A percentile compares a stretch with the other conserved stretches of the same genome.
Evolutionary conservation across 1,139 yeast species (phyloP).

Genomic region (Fermentozyma sake): DNA sequence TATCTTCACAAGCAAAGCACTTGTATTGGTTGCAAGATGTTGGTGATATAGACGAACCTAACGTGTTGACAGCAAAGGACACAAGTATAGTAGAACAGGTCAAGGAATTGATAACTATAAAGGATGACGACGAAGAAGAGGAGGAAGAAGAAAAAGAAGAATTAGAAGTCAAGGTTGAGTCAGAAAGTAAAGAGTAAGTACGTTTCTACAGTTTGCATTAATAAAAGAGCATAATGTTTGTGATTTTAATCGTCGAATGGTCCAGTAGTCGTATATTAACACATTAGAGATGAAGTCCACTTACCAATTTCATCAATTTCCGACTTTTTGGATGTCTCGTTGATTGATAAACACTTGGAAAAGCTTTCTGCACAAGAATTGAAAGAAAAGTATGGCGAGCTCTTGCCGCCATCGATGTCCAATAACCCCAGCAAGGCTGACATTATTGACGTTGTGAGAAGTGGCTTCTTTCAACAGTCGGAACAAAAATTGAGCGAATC

Average conservation of each 20-base stretch:
- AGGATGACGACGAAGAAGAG: conserved; percentile 44
- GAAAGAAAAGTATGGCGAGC: conserved; percentile 28
- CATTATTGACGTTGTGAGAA: conserved; percentile 43
- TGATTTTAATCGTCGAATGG: too few relatives aligned
- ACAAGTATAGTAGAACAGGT: conserved; percentile 48
- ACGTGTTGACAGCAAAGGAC: conserved; percentile 64
- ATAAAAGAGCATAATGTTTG: not conserved
- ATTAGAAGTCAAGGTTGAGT: conserved; percentile 5
- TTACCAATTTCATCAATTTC: conserved; percentile 26
- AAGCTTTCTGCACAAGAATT: conserved; percentile 34
- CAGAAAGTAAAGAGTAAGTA: conserved; percentile 9
- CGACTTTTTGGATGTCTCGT: conserved; percentile 38
- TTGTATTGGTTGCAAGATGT: conserved; percentile 90
- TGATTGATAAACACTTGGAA: conserved; percentile 37
- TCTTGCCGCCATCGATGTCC: conserved; percentile 41
- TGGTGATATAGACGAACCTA: conserved; percentile 60
- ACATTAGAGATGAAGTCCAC: conserved; percentile 1
- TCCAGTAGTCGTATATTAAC: not conserved
- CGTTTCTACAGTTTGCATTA: not conserved
- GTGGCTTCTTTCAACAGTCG: conserved; percentile 52
- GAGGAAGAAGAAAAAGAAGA: conserved; percentile 31
- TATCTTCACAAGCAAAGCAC: conserved; percentile 78
- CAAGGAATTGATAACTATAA: conserved; percentile 45
- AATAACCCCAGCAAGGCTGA: conserved; percentile 32
- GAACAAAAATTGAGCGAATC: conserved; percentile 41